These are phyloP conservation scores for Cercospora zeina DNA, from an alignment of 2,329 filamentous ascomycete species.

Conservation along the genomic window DNA sequence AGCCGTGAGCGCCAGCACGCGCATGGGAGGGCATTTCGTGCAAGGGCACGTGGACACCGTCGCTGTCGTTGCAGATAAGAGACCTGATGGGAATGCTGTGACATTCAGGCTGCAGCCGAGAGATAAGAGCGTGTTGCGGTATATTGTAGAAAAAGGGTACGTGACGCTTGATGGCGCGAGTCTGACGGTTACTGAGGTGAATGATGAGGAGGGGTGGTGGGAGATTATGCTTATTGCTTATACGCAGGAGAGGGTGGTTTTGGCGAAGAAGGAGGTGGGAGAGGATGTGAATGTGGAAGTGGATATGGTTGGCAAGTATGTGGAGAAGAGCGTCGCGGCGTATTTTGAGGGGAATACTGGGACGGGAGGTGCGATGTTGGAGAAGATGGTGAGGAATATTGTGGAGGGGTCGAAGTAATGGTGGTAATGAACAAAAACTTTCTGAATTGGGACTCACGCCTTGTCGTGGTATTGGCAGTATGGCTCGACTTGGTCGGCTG, in stretches of 20 bases:
- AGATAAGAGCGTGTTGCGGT: slow-evolving; percentile 69
- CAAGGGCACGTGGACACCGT: slow-evolving; percentile 96
- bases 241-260: slow-evolving; percentile 87
- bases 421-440: no score
- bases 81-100: slow-evolving; percentile 83
- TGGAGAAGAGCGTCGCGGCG: slow-evolving; percentile 82
- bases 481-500: neutral
- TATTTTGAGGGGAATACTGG: slow-evolving; percentile 65
- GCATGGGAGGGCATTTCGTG: slow-evolving; percentile 98
- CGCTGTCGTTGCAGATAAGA: slow-evolving; percentile 70
- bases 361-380: slow-evolving; percentile 52
- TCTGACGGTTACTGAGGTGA: slow-evolving; percentile 83
- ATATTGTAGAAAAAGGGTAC: slow-evolving; percentile 95
- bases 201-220: slow-evolving; percentile 81
- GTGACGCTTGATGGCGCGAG: slow-evolving; percentile 93
- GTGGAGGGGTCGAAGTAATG: slow-evolving; percentile 47
- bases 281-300: slow-evolving; percentile 91
- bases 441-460: no score
- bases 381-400: slow-evolving; percentile 62
- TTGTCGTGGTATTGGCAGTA: no score
- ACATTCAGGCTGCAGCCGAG: slow-evolving; percentile 79
- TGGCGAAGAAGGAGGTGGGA: slow-evolving; percentile 73
- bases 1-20: slow-evolving; percentile 83
- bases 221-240: slow-evolving; percentile 98
- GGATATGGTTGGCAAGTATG: slow-evolving; percentile 82